Conservation (phyloP, 371 early-diverging fungal species). For the Gilbertella persicaria region DNA sequence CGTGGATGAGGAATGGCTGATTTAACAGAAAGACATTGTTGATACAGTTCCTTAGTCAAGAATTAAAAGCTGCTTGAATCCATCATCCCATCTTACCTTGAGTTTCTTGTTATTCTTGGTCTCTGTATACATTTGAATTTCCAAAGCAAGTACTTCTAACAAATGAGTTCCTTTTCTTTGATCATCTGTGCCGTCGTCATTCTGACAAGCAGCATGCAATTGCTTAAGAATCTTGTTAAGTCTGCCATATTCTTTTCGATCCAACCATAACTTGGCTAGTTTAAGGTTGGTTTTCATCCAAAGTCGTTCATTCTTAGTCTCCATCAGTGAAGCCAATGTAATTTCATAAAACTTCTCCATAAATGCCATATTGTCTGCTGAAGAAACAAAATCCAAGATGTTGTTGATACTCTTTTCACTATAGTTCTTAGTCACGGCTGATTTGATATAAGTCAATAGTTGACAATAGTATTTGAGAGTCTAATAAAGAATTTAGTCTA, state of each 20-base stretch:
- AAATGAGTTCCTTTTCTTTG: constrained; percentile 90
- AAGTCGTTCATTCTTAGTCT: constrained; percentile 85
- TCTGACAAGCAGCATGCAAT: constrained; percentile 75
- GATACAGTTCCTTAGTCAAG: constrained; percentile 69
- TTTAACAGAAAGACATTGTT: constrained; percentile 84
- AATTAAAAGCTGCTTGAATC: background rate
- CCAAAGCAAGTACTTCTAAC: constrained; percentile 87
- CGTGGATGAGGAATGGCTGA: constrained; percentile 95
- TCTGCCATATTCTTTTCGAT: constrained; percentile 76
- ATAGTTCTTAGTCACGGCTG: constrained; percentile 88
- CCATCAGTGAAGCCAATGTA: constrained; percentile 75
- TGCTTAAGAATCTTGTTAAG: constrained; percentile 76
- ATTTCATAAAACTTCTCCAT: constrained; percentile 85
- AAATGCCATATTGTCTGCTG: constrained; percentile 71
- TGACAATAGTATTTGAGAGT: constrained; percentile 76
- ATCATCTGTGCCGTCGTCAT: constrained; percentile 83
- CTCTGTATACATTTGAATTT: constrained; percentile 93
- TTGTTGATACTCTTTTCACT: constrained; percentile 96
- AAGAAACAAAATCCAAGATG: constrained; percentile 85
- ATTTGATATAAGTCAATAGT: constrained; percentile 79
- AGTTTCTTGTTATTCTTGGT: constrained; percentile 86
- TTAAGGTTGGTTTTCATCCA: constrained; percentile 93
- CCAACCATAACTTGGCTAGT: constrained; percentile 88
- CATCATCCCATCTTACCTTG: constrained; percentile 51
- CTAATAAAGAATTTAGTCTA: constrained; percentile 34